Percentiles rank a stretch among this genome's conserved stretches.
Evolutionary conservation across 2,329 filamentous ascomycete genomes (phyloP).

Genomic region (Paracamarosporium sp.): DNA sequence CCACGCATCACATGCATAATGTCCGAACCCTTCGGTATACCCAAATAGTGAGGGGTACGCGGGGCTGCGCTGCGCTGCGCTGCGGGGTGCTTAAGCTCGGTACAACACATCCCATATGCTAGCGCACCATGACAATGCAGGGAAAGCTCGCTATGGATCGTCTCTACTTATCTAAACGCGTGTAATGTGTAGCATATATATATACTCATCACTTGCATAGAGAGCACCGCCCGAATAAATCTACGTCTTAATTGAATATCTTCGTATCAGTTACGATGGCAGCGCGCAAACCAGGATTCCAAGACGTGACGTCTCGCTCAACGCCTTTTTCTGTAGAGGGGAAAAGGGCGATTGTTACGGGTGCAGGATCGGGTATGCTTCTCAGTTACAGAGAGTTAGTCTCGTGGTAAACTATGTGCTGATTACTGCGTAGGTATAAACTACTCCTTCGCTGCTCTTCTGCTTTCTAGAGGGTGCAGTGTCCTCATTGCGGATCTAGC

Average conservation of each 20-base stretch:
- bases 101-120: neutral
- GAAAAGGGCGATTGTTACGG: conserved; percentile 57
- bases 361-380: conserved; percentile 49
- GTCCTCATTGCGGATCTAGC: conserved; percentile 57
- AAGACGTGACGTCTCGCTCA: conserved; percentile 6
- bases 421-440: conserved; percentile 51
- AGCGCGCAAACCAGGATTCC: conserved; percentile 8
- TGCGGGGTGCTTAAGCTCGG: neutral
- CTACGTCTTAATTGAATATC: too few relatives aligned
- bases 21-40: conserved; percentile 1
- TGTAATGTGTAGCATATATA: neutral
- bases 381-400: too few relatives aligned
- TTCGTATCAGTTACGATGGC: conserved; percentile 8
- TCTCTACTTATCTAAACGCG: neutral
- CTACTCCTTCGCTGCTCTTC: conserved; percentile 52
- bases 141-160: neutral
- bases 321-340: conserved; percentile 48
- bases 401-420: too few relatives aligned
- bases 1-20: too few relatives aligned
- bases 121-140: too few relatives aligned
- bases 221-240: too few relatives aligned
- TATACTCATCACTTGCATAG: neutral
- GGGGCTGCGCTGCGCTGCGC: neutral
- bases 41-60: neutral
- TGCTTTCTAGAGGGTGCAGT: conserved; percentile 54